Evolutionary conservation across 495 filamentous ascomycete genomes (phyloP), one percentile per base, ranked within the genome.

Genomic region (Staphylotrichum longicolle): DNA sequence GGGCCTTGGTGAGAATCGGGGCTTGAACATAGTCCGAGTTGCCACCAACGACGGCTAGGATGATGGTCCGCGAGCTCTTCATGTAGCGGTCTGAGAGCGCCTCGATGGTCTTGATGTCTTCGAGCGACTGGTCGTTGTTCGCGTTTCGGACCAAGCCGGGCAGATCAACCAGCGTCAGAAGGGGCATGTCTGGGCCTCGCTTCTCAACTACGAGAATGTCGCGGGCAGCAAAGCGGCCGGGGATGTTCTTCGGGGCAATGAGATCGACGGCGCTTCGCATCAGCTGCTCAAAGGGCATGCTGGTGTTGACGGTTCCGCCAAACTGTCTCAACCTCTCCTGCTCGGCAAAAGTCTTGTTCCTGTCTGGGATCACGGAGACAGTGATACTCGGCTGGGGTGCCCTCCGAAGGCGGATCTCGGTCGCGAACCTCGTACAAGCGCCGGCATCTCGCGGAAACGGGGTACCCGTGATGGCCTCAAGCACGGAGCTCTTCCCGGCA

Each of bases 391-490:
- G 69, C 20, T 75, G 64, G 15, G 79, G 72, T 2, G 79, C 77
- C 56, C 82, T 78, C 47, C 80, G 77, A 12, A 73, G 66, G 44
- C 72, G 66, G 56, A 60, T 82, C 64, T 91, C 86, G 0, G 85
- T 90, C 3, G 87, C 83, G 60, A 89, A 89, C 0, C 85, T 78
- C 0, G 88, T 91, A 69, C 88, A 90, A 0, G 86, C 66, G 49
- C 80, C 84, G 57, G 83, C 82, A 46, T 86, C 82, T n/a, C 78
- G 67, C 0, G 88, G 86, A 61, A 91, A 91, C 0, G 83, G 82
- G 14, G 90, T 83, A 44, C 85, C 81, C 0, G 87, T 86, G 50
- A 93, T 83, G 0, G 86, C 88, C 72, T 91, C 87, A 0, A 91
- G 80, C 0, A 91, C 86, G 0, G 87, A 91, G 65, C 85, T 88